These are phyloP conservation scores for Colletotrichum musae DNA, from an alignment of 2,329 filamentous ascomycete species.

Conservation along the genomic window DNA sequence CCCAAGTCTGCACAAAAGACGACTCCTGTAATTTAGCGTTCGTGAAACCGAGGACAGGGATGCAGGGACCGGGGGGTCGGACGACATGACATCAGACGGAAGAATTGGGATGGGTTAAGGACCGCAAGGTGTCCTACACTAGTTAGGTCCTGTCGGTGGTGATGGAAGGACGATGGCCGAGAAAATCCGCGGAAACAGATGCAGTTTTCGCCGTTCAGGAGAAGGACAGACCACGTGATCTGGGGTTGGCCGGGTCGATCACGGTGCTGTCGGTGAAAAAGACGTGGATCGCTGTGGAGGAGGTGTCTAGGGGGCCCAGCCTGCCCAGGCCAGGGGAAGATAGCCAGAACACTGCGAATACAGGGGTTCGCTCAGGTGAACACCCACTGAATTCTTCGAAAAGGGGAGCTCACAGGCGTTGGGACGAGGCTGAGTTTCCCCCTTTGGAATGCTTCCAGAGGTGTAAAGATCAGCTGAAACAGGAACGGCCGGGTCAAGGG, in stretches of 20 bases:
- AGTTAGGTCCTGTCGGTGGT: too few relatives aligned
- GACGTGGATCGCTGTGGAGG: neutral
- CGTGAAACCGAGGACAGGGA: slow-evolving; percentile 31
- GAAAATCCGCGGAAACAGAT: slow-evolving; percentile 14
- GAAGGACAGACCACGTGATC: slow-evolving; percentile 19
- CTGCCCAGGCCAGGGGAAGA: too few relatives aligned
- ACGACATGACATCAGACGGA: slow-evolving; percentile 38
- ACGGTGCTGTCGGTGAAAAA: neutral
- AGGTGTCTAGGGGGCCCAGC: too few relatives aligned
- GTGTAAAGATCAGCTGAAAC: slow-evolving; percentile 36
- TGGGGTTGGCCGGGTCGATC: neutral
- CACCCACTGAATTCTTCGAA: too few relatives aligned
- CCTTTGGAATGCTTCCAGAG: neutral
- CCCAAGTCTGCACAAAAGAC: slow-evolving; percentile 33
- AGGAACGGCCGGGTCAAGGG: slow-evolving; percentile 34
- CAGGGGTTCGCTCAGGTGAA: neutral
- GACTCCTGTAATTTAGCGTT: slow-evolving; percentile 39
- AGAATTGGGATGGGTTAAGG: neutral
- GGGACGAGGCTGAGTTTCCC: slow-evolving; percentile 30
- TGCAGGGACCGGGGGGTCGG: slow-evolving; percentile 20
- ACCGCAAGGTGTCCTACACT: too few relatives aligned
- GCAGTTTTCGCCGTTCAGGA: slow-evolving; percentile 1
- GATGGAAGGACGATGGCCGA: slow-evolving; percentile 6
- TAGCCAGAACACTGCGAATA: neutral
- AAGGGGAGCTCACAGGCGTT: slow-evolving; percentile 3